phyloP scores from a whole-genome alignment of 306 rosid genomes.

The Purshia tridentata region DNA sequence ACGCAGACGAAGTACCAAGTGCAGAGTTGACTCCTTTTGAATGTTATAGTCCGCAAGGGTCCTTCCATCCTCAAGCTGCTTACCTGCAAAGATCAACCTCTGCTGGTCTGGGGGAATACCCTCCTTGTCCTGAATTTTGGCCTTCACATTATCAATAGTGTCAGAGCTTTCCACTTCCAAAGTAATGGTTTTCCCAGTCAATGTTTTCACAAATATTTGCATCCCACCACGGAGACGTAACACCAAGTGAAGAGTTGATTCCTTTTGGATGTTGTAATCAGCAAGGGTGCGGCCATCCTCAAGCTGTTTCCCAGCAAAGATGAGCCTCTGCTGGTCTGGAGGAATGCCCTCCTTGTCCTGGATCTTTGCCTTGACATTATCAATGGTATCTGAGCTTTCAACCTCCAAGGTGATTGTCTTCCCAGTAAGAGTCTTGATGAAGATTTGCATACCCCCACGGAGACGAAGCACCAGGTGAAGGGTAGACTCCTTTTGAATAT shows the following conservation, averaged over 20 bases:
- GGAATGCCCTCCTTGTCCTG: conserved; percentile 28
- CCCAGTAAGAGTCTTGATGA: conserved; percentile 19
- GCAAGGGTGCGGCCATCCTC: conserved; percentile 26
- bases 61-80: conserved; percentile 30
- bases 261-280: conserved; percentile 22
- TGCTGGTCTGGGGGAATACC: conserved; percentile 32
- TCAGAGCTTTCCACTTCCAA: conserved; percentile 25
- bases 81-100: conserved; percentile 20
- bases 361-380: conserved; percentile 26
- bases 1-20: conserved; percentile 24
- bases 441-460: conserved; percentile 29
- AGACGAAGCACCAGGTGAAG: conserved; percentile 25
- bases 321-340: conserved; percentile 24
- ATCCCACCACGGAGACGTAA: conserved; percentile 28
- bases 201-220: conserved; percentile 27
- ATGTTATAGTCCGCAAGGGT: conserved; percentile 27
- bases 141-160: conserved; percentile 28
- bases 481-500: conserved; percentile 25
- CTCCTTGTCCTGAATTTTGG: conserved; percentile 25
- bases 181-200: conserved; percentile 22
- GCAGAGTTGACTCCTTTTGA: conserved; percentile 29
- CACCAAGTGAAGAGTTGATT: conserved; percentile 22
- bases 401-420: conserved; percentile 23
- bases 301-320: conserved; percentile 28
- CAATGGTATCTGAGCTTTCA: conserved; percentile 25